These are phyloP conservation scores for Rhodotorula diobovata DNA, from an alignment of 768 basidiomycete genomes.

Conservation along the genomic window DNA sequence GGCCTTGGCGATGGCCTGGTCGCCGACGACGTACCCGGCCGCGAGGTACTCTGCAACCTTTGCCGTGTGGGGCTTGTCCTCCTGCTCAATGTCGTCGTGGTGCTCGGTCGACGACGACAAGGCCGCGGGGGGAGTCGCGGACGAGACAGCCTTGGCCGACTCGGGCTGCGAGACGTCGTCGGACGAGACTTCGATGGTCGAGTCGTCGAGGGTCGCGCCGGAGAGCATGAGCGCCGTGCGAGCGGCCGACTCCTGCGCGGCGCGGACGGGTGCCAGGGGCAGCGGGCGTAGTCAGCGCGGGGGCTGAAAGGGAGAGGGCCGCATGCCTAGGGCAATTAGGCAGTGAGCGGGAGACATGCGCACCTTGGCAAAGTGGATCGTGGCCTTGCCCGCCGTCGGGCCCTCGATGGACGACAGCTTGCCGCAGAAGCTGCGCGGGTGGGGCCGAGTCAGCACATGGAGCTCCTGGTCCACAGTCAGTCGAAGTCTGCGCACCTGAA, in stretches of 20 bases:
- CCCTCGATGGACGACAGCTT: constrained; percentile 54
- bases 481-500: background rate
- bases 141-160: constrained; percentile 48
- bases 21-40: constrained; percentile 75
- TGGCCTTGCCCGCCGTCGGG: constrained; percentile 55
- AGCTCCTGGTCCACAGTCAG: too few relatives aligned
- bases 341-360: background rate
- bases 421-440: constrained; percentile 70
- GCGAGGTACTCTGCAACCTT: constrained; percentile 94
- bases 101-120: constrained; percentile 14
- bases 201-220: constrained; percentile 63
- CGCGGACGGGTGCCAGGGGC: background rate
- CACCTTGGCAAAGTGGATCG: constrained; percentile 73
- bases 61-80: constrained; percentile 68
- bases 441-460: constrained; percentile 14
- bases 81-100: constrained; percentile 41
- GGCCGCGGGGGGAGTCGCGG: constrained; percentile 52
- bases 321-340: too few relatives aligned
- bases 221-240: constrained; percentile 77
- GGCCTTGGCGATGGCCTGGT: constrained; percentile 62
- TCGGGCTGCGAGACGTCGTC: constrained; percentile 51
- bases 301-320: background rate
- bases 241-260: constrained; percentile 59
- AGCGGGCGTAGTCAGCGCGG: constrained; percentile 36
- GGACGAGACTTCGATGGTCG: constrained; percentile 65